These are phyloP conservation scores for Triticum monococcum DNA, from an alignment of 176 grass and related monocot species.

Conservation along the genomic window DNA sequence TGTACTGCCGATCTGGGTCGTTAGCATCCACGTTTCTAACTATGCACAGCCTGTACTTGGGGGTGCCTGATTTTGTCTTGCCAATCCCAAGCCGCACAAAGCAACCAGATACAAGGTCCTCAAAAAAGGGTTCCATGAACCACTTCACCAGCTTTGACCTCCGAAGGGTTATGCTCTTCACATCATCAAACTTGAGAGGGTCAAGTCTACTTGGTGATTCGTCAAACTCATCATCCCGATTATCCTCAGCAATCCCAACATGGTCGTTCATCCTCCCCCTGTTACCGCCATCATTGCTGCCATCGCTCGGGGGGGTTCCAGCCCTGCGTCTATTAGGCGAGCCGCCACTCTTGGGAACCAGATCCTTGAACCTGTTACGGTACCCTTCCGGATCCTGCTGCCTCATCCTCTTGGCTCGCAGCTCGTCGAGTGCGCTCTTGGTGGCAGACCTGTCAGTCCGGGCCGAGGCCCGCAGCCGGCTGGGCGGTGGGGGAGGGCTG, in stretches of 20 bases:
- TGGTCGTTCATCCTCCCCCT: slow-evolving; percentile 52
- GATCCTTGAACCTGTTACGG: slow-evolving; percentile 52
- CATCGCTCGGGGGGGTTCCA: slow-evolving; percentile 60
- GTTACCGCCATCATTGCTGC: slow-evolving; percentile 53
- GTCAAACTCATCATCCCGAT: slow-evolving; percentile 75
- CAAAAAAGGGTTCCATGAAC: slow-evolving; percentile 99
- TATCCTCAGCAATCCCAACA: slow-evolving; percentile 44
- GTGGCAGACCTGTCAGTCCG: slow-evolving; percentile 50
- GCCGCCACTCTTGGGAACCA: slow-evolving; percentile 23
- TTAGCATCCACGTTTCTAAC: slow-evolving; percentile 83
- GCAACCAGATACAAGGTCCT: slow-evolving; percentile 71
- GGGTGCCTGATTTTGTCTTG: slow-evolving; percentile 59
- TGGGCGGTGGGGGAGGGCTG: slow-evolving; percentile 55
- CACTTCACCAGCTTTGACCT: slow-evolving; percentile 87
- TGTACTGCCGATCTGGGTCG: slow-evolving; percentile 69
- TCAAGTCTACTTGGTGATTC: slow-evolving; percentile 63
- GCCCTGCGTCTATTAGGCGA: slow-evolving; percentile 39
- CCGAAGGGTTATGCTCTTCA: slow-evolving; percentile 74
- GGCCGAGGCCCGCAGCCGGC: slow-evolving; percentile 41
- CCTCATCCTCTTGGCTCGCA: slow-evolving; percentile 61
- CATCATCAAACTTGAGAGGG: slow-evolving; percentile 72
- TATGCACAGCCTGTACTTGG: slow-evolving; percentile 84
- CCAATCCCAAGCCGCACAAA: slow-evolving; percentile 88
- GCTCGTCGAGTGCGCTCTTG: slow-evolving; percentile 62
- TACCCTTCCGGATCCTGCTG: slow-evolving; percentile 60